Evolutionary conservation across 1,139 yeast genomes (phyloP).

Genomic region (Lodderomyces pseudojiufengensis): DNA sequence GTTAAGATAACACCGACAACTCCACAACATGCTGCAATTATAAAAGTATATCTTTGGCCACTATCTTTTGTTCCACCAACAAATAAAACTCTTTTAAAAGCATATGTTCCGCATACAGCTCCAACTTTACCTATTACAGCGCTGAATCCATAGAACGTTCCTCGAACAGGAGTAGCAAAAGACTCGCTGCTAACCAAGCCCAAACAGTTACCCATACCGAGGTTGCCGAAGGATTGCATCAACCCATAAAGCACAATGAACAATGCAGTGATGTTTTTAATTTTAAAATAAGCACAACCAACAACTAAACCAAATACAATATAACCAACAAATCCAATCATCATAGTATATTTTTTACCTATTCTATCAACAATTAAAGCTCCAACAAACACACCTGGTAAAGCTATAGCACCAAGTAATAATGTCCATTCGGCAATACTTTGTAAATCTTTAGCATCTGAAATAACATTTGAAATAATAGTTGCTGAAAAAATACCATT

Average conservation of each 20-base stretch:
- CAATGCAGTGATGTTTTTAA: slow-evolving; percentile 37
- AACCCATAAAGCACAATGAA: slow-evolving; percentile 48
- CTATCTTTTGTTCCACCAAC: slow-evolving; percentile 19
- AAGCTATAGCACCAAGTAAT: slow-evolving; percentile 39
- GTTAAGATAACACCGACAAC: slow-evolving; percentile 62
- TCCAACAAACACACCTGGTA: slow-evolving; percentile 48
- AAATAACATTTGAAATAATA: slow-evolving; percentile 33
- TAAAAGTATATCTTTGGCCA: slow-evolving; percentile 39
- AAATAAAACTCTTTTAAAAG: slow-evolving; percentile 36
- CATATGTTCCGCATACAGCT: slow-evolving; percentile 46
- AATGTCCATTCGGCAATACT: slow-evolving; percentile 49
- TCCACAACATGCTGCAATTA: slow-evolving; percentile 70
- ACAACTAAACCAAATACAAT: slow-evolving; percentile 47
- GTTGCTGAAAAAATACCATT: slow-evolving; percentile 49
- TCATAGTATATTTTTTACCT: slow-evolving; percentile 46
- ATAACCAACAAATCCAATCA: slow-evolving; percentile 45
- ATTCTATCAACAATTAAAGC: slow-evolving; percentile 39
- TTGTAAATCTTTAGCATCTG: slow-evolving; percentile 27
- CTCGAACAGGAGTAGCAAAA: slow-evolving; percentile 73
- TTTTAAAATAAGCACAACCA: slow-evolving; percentile 42
- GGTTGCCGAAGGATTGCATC: slow-evolving; percentile 51
- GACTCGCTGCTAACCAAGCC: slow-evolving; percentile 68
- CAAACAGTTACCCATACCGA: slow-evolving; percentile 76
- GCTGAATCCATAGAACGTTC: slow-evolving; percentile 52
- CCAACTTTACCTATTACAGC: slow-evolving; percentile 52